These are phyloP conservation scores for Umbelopsis sp. DNA, from an alignment of 192 early-diverging fungal genomes.

Conservation along the genomic window DNA sequence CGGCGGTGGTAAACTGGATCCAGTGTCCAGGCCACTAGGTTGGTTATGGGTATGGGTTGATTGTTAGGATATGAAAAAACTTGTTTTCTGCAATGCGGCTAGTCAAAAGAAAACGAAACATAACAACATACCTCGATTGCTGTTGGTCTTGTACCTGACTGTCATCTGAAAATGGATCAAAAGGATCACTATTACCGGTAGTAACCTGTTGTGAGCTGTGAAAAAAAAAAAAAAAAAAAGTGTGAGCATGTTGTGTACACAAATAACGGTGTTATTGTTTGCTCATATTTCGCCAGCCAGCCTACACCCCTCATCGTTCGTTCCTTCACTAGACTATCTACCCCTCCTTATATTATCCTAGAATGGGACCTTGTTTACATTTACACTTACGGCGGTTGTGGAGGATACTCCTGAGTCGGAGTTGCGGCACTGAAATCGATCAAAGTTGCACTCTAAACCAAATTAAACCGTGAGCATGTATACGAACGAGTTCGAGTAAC, in stretches of 20 bases:
- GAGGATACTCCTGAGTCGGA: slow-evolving; percentile 6
- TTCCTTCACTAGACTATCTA: not conserved
- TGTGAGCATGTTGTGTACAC: not conserved
- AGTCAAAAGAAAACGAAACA: no score
- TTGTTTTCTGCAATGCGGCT: not conserved
- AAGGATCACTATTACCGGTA: slow-evolving; percentile 18
- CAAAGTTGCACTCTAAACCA: not conserved
- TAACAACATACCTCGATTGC: not conserved
- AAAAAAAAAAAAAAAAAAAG: not conserved
- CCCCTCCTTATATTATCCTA: slow-evolving; percentile 17
- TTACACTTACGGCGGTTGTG: not conserved
- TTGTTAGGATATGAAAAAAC: not conserved
- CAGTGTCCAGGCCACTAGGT: not conserved
- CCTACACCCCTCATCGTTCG: not conserved
- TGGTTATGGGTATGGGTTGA: not conserved
- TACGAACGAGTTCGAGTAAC: no score
- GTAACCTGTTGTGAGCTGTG: not conserved
- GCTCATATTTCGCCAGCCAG: not conserved
- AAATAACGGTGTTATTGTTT: not conserved
- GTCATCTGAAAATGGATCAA: slow-evolving; percentile 36
- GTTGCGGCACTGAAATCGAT: slow-evolving; percentile 3
- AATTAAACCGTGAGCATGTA: not conserved
- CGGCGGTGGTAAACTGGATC: not conserved
- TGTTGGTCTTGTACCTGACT: slow-evolving; percentile 13
- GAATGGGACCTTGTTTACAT: not conserved